phyloP scores from a whole-genome alignment of 495 filamentous ascomycete genomes.

The Xylaria palmicola region DNA sequence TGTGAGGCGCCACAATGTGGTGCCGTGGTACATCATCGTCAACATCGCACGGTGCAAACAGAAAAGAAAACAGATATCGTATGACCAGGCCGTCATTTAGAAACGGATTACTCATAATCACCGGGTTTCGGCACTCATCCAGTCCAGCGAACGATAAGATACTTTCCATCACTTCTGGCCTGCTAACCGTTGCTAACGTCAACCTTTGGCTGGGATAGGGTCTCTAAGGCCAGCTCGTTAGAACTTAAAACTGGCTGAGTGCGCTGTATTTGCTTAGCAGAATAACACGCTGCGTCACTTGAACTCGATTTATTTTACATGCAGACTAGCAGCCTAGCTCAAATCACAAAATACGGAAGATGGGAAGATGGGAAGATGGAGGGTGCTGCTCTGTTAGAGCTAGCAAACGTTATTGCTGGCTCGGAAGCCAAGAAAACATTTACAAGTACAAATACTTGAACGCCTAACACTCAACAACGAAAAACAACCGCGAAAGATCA shows the following conservation, averaged over 20 bases:
- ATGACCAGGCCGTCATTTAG: background rate
- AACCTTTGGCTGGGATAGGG: too few relatives aligned
- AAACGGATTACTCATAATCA: background rate
- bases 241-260: too few relatives aligned
- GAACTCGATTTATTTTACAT: too few relatives aligned
- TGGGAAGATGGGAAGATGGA: too few relatives aligned
- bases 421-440: background rate
- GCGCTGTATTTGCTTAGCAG: too few relatives aligned
- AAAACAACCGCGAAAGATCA: slow-evolving; percentile 11
- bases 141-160: too few relatives aligned
- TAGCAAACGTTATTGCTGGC: slow-evolving; percentile 1
- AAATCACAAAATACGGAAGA: background rate
- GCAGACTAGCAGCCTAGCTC: too few relatives aligned
- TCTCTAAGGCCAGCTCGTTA: too few relatives aligned
- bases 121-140: background rate
- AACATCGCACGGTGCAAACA: background rate
- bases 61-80: background rate
- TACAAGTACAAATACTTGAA: slow-evolving; percentile 17
- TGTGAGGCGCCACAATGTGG: background rate
- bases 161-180: too few relatives aligned
- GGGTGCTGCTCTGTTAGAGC: slow-evolving; percentile 8
- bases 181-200: too few relatives aligned
- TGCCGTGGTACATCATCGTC: background rate
- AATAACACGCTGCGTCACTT: too few relatives aligned
- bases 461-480: slow-evolving; percentile 7